Evolutionary conservation across 2,329 filamentous ascomycete genomes (phyloP).

Genomic region (Hypoxylon rubiginosum): DNA sequence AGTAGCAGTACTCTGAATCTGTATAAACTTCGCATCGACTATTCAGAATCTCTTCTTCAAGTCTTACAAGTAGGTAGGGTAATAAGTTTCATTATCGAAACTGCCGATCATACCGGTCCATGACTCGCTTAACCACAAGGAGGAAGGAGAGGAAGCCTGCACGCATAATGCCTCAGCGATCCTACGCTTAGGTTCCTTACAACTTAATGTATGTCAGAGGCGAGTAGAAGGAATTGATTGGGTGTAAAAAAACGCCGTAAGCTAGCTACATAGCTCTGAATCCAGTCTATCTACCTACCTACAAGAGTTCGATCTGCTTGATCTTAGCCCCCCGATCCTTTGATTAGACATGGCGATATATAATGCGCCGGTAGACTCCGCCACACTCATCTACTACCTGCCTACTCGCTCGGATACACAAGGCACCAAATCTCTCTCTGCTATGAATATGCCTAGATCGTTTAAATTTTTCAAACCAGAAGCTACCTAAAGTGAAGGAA

Average conservation of each 20-base stretch:
- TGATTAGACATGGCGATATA: not conserved
- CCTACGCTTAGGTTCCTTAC: not conserved
- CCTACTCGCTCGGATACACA: no score
- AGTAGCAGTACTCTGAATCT: not conserved
- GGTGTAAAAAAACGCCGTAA: not conserved
- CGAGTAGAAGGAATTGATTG: not conserved
- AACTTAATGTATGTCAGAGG: not conserved
- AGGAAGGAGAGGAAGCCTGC: not conserved
- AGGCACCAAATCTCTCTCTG: no score
- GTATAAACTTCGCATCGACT: not conserved
- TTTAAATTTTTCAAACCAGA: no score
- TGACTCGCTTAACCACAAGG: not conserved
- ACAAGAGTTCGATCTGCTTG: not conserved
- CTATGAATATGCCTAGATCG: no score
- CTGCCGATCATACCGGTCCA: not conserved
- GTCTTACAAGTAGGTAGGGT: not conserved
- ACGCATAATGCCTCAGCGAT: not conserved
- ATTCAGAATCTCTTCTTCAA: not conserved
- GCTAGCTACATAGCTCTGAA: no score
- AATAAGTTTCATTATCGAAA: constrained; percentile 4
- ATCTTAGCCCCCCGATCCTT: not conserved
- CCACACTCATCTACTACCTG: not conserved
- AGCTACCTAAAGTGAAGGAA: no score
- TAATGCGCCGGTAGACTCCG: constrained; percentile 2
- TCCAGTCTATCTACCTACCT: not conserved